Conservation (phyloP, 257 asterid species). For the Phtheirospermum japonicum region DNA sequence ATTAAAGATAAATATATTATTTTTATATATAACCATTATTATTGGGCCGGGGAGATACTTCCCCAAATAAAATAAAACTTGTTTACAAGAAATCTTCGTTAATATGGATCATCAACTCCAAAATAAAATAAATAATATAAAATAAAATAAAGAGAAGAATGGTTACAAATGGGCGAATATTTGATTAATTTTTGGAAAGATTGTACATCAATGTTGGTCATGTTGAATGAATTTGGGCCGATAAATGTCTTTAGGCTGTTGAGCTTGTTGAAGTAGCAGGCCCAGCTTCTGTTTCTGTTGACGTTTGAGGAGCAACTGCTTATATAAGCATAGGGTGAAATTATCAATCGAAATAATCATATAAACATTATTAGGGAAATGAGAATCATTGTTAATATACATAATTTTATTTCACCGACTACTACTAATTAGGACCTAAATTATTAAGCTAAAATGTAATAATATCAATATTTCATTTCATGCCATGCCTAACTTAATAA, state of each 20-base stretch:
- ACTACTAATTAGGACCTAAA: too few relatives aligned
- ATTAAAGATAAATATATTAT: too few relatives aligned
- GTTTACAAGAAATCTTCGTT: neutral
- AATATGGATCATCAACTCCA: neutral
- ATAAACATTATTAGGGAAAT: too few relatives aligned
- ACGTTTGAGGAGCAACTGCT: constrained; percentile 49
- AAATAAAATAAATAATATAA: neutral
- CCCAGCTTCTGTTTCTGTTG: constrained; percentile 61
- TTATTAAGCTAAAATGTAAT: too few relatives aligned
- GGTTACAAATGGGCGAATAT: constrained; percentile 29
- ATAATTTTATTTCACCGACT: too few relatives aligned
- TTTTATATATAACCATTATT: neutral
- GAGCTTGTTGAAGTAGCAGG: constrained; percentile 58
- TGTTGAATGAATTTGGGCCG: neutral
- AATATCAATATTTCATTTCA: too few relatives aligned
- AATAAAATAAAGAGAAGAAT: constrained; percentile 24
- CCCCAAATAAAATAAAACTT: too few relatives aligned
- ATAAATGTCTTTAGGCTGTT: constrained; percentile 37
- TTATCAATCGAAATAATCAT: too few relatives aligned
- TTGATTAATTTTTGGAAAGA: constrained; percentile 31
- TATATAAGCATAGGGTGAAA: neutral
- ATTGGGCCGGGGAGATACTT: too few relatives aligned
- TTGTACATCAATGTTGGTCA: constrained; percentile 33
- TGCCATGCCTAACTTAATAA: neutral
- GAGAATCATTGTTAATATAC: too few relatives aligned